These are phyloP conservation scores for Ballota nigra DNA, from an alignment of 257 asterid species.

Conservation along the genomic window DNA sequence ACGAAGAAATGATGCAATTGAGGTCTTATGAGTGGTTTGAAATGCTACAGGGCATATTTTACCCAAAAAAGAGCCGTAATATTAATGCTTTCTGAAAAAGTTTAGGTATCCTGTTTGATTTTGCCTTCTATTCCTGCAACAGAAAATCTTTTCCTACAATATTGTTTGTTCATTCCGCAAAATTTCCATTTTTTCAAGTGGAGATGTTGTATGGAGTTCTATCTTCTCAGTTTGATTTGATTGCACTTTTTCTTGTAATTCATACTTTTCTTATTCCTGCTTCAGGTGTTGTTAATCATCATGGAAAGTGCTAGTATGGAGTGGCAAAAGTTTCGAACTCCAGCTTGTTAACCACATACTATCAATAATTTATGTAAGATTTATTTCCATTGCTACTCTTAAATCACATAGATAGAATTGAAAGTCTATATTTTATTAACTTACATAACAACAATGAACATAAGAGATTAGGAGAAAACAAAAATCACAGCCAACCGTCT, in stretches of 20 bases:
- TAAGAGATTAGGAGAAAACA: conserved; percentile 6
- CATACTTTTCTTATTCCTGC: neutral
- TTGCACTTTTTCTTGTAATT: neutral
- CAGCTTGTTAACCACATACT: conserved; percentile 1
- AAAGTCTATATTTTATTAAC: conserved; percentile 16
- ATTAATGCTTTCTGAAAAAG: conserved; percentile 2
- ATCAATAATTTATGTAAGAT: conserved; percentile 8
- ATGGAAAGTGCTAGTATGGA: neutral
- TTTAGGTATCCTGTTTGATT: neutral
- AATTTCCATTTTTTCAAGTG: neutral
- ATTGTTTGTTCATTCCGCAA: neutral
- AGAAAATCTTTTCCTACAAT: neutral
- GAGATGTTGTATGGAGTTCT: neutral
- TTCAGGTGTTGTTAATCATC: neutral
- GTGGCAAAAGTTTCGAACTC: neutral
- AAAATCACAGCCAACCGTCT: conserved; percentile 22
- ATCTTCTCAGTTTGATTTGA: neutral
- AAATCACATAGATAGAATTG: conserved; percentile 20
- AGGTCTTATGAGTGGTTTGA: neutral
- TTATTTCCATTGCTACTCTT: conserved; percentile 11
- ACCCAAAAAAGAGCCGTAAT: neutral
- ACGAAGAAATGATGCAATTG: neutral
- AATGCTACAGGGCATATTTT: conserved; percentile 1
- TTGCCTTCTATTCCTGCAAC: neutral
- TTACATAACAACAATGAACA: conserved; percentile 20